Base-by-base conservation (phyloP, 768 basidiomycete species). In the Rhodotorula babjevae region DNA sequence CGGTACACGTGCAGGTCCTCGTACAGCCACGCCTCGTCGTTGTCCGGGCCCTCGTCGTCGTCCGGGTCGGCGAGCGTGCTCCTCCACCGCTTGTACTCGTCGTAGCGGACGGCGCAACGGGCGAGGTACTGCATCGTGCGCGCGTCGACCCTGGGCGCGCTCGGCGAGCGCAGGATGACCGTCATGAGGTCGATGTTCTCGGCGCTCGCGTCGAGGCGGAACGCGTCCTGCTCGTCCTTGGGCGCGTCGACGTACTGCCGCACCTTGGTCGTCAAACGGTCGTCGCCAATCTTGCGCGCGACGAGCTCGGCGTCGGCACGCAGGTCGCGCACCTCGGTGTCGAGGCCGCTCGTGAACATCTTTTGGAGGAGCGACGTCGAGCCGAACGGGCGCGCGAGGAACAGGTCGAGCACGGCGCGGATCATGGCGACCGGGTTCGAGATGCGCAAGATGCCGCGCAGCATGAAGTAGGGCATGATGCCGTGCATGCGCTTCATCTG, bases 351-450 rank as follows among this genome's bases (percentile, higher is more conserved):
- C 1, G 92, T 93, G 82, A 97, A 99, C 93, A 99, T 96, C 60
- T 92, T 85, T 81, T 99, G 96, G 27, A 98, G 84, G 36, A 99
- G 84, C 80, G 91, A 93, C 71, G 87, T 87, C 12, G 93, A 92
- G 6, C 96, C 96, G 80, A 99, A 99, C 5, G 96, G 96, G 79
- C 94, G 89, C 0, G 96, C 96, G 27, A 98, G 86, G 84, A 99
- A 98, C 55, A 99, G 85, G 78, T 98, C 95, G 71, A 99, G 85
- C 9, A 96, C 85, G 40, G 58, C 88, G 80, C 96, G 87, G 78
- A 98, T 93, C 96, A 98, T 98, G 42, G 87, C 86, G 71, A 99
- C 89, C 3, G 96, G 96, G 81, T 97, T 99, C 68, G 91, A 93
- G 76, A 99, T 91, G 80, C 87, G 89, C 71, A 99, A 82, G 21